Conservation (phyloP, 2,329 filamentous ascomycete genomes). For the Neopestalotiopsis sp. region DNA sequence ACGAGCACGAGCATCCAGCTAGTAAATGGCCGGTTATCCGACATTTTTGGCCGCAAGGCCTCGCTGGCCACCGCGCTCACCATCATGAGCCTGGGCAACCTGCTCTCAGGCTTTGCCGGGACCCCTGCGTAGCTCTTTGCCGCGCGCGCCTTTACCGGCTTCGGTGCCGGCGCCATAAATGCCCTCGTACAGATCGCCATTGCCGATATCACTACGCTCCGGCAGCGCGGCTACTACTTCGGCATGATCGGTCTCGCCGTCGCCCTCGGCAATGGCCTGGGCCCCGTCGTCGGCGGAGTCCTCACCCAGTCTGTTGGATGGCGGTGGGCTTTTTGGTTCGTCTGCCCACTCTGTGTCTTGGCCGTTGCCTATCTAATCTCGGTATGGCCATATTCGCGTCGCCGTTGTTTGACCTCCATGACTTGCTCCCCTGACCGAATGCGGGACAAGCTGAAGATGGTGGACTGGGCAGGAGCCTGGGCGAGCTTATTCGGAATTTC, state of each 20-base stretch:
- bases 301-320: conserved; percentile 18
- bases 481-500: not conserved
- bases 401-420: conserved; percentile 4
- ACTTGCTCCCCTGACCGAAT: conserved; percentile 21
- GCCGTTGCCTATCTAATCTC: not conserved
- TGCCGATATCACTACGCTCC: conserved; percentile 39
- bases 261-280: conserved; percentile 28
- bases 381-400: conserved; percentile 20
- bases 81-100: not conserved
- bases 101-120: conserved; percentile 32
- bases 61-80: not conserved
- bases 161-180: conserved; percentile 32
- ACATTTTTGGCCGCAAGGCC: conserved; percentile 16
- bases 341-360: not conserved
- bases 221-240: conserved; percentile 36
- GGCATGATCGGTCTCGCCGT: conserved; percentile 29
- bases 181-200: conserved; percentile 41
- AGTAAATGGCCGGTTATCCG: conserved; percentile 14
- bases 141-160: conserved; percentile 34
- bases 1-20: conserved; percentile 14
- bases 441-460: conserved; percentile 25
- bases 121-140: conserved; percentile 33
- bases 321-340: conserved; percentile 31
- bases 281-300: conserved; percentile 32
- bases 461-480: conserved; percentile 26